phyloP scores from a whole-genome alignment of 116 monocot genomes.

The Cymodocea nodosa region DNA sequence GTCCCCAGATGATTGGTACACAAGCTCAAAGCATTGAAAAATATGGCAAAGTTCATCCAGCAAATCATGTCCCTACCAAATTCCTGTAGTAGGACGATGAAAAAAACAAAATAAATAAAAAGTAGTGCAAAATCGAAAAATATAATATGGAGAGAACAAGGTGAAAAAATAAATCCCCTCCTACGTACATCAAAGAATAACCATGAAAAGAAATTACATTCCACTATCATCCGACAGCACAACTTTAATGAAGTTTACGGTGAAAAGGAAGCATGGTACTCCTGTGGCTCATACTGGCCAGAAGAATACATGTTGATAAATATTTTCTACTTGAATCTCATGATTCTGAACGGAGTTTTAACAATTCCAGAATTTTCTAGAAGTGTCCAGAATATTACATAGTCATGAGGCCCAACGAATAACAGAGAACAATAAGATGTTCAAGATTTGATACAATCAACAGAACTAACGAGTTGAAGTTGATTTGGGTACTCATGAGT shows the following conservation, averaged over 20 bases:
- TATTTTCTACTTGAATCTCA: too few species aligned
- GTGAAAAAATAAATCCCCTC: background rate
- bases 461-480: too few species aligned
- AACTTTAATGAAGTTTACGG: background rate
- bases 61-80: conserved; percentile 33
- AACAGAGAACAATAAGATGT: too few species aligned
- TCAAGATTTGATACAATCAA: too few species aligned
- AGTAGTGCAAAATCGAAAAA: background rate
- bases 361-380: too few species aligned
- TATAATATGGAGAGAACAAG: background rate
- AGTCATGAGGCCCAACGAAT: too few species aligned
- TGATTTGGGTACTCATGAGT: too few species aligned
- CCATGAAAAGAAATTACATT: background rate
- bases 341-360: too few species aligned
- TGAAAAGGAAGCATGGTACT: background rate
- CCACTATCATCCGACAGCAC: background rate
- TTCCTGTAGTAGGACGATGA: conserved; percentile 29
- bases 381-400: too few species aligned
- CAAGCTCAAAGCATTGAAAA: conserved; percentile 68
- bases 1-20: conserved; percentile 7
- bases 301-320: too few species aligned
- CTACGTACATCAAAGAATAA: background rate
- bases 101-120: background rate
- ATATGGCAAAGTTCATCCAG: conserved; percentile 80
- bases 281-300: too few species aligned